Conservation (phyloP, 225 moss, liverwort and hornwort species). For the Neckera pumila region DNA sequence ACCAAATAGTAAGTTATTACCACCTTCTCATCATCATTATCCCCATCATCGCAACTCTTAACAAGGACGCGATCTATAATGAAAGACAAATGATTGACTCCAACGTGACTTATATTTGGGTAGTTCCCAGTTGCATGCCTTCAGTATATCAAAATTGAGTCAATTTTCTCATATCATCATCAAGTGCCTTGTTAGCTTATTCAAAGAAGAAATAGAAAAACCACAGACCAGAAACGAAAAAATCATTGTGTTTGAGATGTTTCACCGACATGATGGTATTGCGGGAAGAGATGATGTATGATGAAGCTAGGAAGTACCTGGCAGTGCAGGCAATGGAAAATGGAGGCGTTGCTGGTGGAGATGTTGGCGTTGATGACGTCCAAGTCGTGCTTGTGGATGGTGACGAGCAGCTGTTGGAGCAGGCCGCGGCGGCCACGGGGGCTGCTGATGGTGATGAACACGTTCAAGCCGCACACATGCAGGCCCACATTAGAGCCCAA, state of each 20-base stretch:
- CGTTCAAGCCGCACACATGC: constrained; percentile 88
- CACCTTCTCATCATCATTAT: neutral
- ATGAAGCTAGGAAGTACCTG: constrained; percentile 27
- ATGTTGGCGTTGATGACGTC: constrained; percentile 91
- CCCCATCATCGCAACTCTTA: neutral
- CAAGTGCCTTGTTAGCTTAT: neutral
- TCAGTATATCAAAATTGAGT: neutral
- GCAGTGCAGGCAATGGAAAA: constrained; percentile 87
- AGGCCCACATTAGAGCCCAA: constrained; percentile 84
- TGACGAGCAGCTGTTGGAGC: constrained; percentile 59
- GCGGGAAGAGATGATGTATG: neutral
- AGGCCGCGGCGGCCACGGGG: constrained; percentile 67
- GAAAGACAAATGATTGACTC: neutral
- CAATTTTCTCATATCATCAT: neutral
- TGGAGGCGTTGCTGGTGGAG: constrained; percentile 73
- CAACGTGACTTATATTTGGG: neutral
- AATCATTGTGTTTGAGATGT: neutral
- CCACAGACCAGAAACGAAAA: neutral
- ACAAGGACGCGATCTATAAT: neutral
- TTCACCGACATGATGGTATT: neutral
- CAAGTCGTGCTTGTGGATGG: constrained; percentile 70
- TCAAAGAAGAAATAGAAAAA: neutral
- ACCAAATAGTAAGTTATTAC: neutral
- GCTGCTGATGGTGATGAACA: constrained; percentile 93
- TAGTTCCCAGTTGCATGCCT: neutral